Evolutionary conservation across 1,284 basidiomycete species (phyloP), one percentile per base, ranked within the genome.

Genomic region (Inonotus obliquus): DNA sequence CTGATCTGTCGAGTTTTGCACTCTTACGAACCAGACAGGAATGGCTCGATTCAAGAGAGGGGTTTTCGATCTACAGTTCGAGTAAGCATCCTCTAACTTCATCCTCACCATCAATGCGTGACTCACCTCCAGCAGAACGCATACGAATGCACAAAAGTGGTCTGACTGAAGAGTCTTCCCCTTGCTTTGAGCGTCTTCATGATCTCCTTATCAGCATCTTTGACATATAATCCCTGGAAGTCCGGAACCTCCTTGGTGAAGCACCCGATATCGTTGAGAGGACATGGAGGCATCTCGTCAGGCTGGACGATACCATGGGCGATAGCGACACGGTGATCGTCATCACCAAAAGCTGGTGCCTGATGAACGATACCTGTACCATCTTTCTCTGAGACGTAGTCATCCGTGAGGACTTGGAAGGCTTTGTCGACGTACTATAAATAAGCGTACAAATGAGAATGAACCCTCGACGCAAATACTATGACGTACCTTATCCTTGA

Each of bases 351-450:
- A 0, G 92, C 96, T 1, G 97, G 97, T 1, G 97, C 95, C 77
- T 99, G 97, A 74, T 99, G 97, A 54, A 99, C 97, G 70, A 99
- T 96, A 73, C 96, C 96, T 41, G 97, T 99, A 76, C 97, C 96
- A 61, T 96, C 93, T 13, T 87, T 83, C 67, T 89, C 91, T 1
- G 94, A 98, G 57, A 99, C 96, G 72, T 99, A 99, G 0, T 87
- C 89, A 73, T 99, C 97, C 29, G 84, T 82, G 6, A 99, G 74
- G 17, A 99, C 93, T 61, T 90, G 79, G 82, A 98, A 99, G 0
- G 94, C 96, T 66, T 85, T 87, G 73, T 95, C 94, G 73, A 94
- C 90, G 73, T 86, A 99, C 91, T 96, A 68, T 0, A 29, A n/a
- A 13, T 2, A 29, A 7, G 48, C 4, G 37, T 19, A 37, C 25